Percentiles rank a stretch among this genome's conserved stretches.
These are phyloP conservation scores for Russula earlei DNA, from an alignment of 768 basidiomycete genomes.

Conservation along the genomic window DNA sequence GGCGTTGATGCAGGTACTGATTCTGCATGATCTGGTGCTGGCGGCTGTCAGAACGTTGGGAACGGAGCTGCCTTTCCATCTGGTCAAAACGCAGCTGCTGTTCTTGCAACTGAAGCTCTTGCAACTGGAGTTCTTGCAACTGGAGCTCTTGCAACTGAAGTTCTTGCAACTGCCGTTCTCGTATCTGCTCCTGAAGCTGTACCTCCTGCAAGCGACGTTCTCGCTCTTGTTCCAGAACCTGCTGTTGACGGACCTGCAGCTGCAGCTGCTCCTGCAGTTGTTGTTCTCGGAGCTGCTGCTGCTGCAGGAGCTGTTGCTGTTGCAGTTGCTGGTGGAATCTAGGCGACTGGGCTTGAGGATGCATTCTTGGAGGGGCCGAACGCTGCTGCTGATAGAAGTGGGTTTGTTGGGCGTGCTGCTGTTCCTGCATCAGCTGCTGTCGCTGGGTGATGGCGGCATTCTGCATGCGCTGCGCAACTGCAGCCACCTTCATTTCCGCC, in stretches of 20 bases:
- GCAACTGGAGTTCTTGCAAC: constrained; percentile 25
- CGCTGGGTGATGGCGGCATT: constrained; percentile 27
- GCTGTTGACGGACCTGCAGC: constrained; percentile 19
- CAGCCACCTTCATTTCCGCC: constrained; percentile 66
- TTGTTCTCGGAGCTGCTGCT: constrained; percentile 57
- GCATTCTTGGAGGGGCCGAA: constrained; percentile 68
- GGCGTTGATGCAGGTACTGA: constrained; percentile 33
- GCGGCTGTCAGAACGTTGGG: constrained; percentile 19
- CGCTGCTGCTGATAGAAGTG: constrained; percentile 34
- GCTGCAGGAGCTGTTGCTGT: constrained; percentile 50
- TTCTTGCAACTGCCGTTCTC: constrained; percentile 50
- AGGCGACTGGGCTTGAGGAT: constrained; percentile 67
- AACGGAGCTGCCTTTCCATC: constrained; percentile 17
- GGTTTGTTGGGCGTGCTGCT: constrained; percentile 28
- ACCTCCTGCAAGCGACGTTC: constrained; percentile 56
- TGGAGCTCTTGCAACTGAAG: constrained; percentile 53
- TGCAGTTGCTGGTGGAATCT: constrained; percentile 71
- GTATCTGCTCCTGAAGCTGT: constrained; percentile 48
- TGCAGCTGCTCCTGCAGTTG: constrained; percentile 27
- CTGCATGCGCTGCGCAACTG: constrained; percentile 26
- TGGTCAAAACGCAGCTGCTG: constrained; percentile 18
- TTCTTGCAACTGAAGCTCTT: constrained; percentile 25
- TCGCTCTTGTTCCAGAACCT: constrained; percentile 52
- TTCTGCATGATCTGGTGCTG: constrained; percentile 22
- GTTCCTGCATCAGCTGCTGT: constrained; percentile 29